phyloP scores from a whole-genome alignment of 306 rosid genomes.

The Carpinus fangiana region DNA sequence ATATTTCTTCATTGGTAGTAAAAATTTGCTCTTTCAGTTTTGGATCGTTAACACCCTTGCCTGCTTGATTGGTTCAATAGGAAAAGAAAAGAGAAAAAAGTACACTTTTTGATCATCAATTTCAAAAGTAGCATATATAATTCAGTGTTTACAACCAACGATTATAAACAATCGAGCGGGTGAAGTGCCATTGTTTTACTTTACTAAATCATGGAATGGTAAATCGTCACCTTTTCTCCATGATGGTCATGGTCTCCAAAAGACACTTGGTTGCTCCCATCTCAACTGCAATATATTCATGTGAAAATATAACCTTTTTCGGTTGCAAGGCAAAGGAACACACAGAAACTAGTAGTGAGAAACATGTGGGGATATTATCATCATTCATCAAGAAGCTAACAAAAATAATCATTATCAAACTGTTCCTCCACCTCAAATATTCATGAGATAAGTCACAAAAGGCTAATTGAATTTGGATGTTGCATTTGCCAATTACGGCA shows the following conservation, averaged over 20 bases:
- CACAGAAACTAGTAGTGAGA: neutral
- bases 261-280: no score
- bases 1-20: neutral
- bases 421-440: conserved; percentile 16
- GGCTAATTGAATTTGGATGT: conserved; percentile 33
- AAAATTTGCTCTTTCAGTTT: neutral
- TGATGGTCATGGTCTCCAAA: no score
- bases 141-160: no score
- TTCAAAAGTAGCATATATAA: neutral
- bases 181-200: no score
- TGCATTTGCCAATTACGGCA: conserved; percentile 44
- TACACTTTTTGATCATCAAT: neutral
- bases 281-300: no score
- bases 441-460: neutral
- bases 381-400: neutral
- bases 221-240: no score
- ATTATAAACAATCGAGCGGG: no score
- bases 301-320: neutral
- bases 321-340: neutral
- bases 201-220: no score
- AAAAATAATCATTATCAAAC: conserved; percentile 15
- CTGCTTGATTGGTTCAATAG: neutral
- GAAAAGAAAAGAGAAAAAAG: no score
- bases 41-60: neutral
- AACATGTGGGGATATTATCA: no score